Evolutionary conservation across 352 stramenopile genomes (phyloP), one percentile per base, ranked within the genome.

Genomic region (Globisporangium okanoganense): DNA sequence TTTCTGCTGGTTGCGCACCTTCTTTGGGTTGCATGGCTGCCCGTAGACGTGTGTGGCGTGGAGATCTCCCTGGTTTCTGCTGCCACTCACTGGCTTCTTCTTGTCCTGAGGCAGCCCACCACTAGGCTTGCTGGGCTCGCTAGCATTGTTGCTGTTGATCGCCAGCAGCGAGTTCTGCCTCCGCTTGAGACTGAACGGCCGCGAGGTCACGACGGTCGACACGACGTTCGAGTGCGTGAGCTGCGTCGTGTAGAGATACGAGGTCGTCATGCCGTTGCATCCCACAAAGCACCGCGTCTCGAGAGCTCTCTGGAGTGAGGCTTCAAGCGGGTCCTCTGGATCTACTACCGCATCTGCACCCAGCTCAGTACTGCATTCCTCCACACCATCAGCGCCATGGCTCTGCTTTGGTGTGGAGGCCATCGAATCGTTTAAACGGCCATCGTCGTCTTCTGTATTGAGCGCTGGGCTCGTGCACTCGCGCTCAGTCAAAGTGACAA

Each of bases 191-290:
- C 58, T 64, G 50, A 74, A 62, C n/a, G 60, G 57, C 16, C 74
- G 56, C 5, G 71, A 67, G 10, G 79, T 91, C 47, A 88, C 76
- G 25, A 81, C 73, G 0, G 78, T 88, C 9, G 81, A 86, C 35
- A 88, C 72, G 54, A 89, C 75, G 53, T 82, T 88, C 9, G 81
- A 87, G 25, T 69, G 78, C 31, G 77, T 87, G 48, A 89, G 74
- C 60, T 85, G 79, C 24, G 70, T 86, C 25, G 80, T 83, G 47
- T 71, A 70, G 35, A 83, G 43, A 35, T 68, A 73, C n/a, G 69
- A 78, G 29, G 77, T 75, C 16, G 66, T 64, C 27, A 71, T 57
- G 13, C 49, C 62, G 22, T 85, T 67, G 0, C 87, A 66, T 0
- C 61, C 71, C 22, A 75, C 67, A 61, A 88, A 87, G 36, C 76